Base-by-base conservation (phyloP, 2,329 filamentous ascomycete species). In the Cryphonectria naterciae region DNA sequence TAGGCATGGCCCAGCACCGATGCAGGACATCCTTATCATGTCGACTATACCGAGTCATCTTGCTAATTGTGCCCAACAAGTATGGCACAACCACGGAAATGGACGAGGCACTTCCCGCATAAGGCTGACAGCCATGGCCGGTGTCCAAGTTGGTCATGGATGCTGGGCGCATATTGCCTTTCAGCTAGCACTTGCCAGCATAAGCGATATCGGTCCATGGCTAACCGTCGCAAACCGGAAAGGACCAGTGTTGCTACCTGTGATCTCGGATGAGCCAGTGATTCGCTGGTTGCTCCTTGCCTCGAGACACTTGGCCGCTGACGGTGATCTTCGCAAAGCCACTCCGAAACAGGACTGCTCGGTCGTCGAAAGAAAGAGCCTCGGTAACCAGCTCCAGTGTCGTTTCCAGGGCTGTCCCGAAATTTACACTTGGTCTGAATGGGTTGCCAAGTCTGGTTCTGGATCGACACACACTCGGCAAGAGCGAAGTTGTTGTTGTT, bases 311-410 rank as follows among this genome's bases (percentile, higher is more conserved):
- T 65, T 65, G 64, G 25, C 41, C 37, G 39, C 52, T 22, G 19
- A 54, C 37, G 19, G 22, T 2, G 37, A 41, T 28, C 35, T 28
- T 67, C 52, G 65, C 65, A 15, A 43, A 58, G 65, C 65, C 52
- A 41, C 35, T 58, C 65, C 65, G 37, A 58, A 43, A 67, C 6
- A 41, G 37, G 65, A 43, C 65, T 58, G 65, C 65, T 56, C 65
- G 65, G 49, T 67, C 35, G 41, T 43, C 15, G 8, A 41, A 41
- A 56, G 22, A 35, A 15, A n/a, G 52, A 4, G 25, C 37, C 7
- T 37, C 66, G 66, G 54, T 32, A 25, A 19, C 17, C 25, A 60
- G 19, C 37, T 62, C 54, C 56, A 17, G 10, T 3, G 8, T 11
- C 25, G 28, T 2, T 32, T 32, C 4, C 17, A 39, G 28, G 63